A percentile compares a stretch with the other conserved stretches of the same genome.
phyloP scores from a whole-genome alignment of 768 basidiomycete species.

The Lyophyllum decastes region DNA sequence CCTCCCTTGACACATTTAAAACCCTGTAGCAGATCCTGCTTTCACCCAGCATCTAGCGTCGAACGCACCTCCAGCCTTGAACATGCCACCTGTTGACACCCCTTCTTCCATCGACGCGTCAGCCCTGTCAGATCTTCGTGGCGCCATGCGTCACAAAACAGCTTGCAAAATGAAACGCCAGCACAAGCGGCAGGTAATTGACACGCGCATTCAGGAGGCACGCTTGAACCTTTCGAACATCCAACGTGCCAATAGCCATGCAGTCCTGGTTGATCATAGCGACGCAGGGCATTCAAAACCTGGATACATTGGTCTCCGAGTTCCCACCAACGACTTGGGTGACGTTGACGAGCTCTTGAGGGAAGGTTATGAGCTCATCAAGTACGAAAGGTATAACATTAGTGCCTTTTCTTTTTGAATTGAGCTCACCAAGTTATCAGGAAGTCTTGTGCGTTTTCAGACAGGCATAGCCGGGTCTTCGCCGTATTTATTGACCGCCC shows the following conservation, averaged over 20 bases:
- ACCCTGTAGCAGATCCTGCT: neutral
- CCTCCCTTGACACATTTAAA: neutral
- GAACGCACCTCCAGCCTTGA: neutral
- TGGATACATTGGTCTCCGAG: neutral
- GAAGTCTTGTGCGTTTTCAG: neutral
- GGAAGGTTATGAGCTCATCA: neutral
- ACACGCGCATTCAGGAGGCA: neutral
- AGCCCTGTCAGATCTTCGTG: neutral
- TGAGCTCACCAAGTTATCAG: neutral
- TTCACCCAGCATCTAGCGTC: neutral
- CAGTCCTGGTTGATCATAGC: neutral
- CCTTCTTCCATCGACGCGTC: neutral
- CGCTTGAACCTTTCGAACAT: neutral
- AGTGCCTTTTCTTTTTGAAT: neutral
- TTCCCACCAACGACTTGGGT: neutral
- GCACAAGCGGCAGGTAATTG: neutral
- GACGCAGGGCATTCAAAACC: neutral
- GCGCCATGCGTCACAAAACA: neutral
- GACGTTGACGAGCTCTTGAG: neutral
- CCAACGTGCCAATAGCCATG: neutral
- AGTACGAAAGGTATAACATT: neutral
- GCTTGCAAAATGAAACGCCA: neutral
- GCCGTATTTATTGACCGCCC: neutral
- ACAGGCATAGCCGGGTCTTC: neutral
- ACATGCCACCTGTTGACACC: neutral